phyloP scores from a whole-genome alignment of 441 rosid species.

The Viola pubescens region DNA sequence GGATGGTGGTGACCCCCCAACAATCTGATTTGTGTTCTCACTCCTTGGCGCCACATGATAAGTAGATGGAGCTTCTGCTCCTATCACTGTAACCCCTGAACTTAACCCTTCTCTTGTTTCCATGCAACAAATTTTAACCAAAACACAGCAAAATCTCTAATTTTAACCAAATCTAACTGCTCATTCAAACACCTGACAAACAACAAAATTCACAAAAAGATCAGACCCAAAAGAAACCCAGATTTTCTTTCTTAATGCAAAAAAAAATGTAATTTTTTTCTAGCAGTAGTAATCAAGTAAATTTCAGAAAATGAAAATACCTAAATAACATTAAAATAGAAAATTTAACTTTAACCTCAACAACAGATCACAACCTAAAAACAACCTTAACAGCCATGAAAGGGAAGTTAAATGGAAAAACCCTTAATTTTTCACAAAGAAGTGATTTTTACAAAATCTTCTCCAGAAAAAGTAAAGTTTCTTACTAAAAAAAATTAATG shows the following conservation, averaged over 20 bases:
- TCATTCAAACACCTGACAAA: background rate
- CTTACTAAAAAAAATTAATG: too few species aligned
- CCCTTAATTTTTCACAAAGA: too few species aligned
- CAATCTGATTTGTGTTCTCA: slow-evolving; percentile 45
- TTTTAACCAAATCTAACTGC: slow-evolving; percentile 17
- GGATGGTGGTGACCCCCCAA: slow-evolving; percentile 21
- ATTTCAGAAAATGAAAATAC: background rate
- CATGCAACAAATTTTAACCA: slow-evolving; percentile 30
- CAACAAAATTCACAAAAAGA: slow-evolving; percentile 11
- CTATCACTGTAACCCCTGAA: slow-evolving; percentile 76
- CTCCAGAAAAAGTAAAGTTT: too few species aligned
- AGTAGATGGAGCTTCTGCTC: slow-evolving; percentile 80
- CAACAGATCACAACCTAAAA: slow-evolving; percentile 5
- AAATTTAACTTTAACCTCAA: slow-evolving; percentile 6
- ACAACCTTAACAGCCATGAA: background rate
- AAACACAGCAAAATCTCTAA: slow-evolving; percentile 2
- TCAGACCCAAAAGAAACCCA: background rate
- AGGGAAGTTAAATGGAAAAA: background rate
- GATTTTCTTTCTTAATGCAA: too few species aligned
- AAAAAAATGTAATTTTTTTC: too few species aligned
- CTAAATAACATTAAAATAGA: background rate
- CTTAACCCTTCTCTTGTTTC: slow-evolving; percentile 59
- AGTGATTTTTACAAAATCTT: too few species aligned
- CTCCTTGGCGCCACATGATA: slow-evolving; percentile 71
- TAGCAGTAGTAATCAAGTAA: background rate